phyloP scores from a whole-genome alignment of 306 rosid species.

The Fragaria nilgerrensis region DNA sequence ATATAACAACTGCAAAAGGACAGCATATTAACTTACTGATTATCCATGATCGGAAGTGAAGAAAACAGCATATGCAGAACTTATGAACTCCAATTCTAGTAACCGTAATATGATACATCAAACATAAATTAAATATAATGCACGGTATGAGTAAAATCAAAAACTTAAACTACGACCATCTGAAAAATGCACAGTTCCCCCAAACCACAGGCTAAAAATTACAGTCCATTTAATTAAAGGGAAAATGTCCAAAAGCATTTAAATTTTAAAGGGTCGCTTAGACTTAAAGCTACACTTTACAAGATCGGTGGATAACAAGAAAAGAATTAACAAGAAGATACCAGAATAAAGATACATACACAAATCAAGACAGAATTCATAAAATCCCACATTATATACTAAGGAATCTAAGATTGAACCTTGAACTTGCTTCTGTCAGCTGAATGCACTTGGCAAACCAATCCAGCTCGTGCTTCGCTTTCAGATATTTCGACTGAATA shows the following conservation, averaged over 20 bases:
- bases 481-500: slow-evolving; percentile 77
- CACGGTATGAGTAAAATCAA: neutral
- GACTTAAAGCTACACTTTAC: neutral
- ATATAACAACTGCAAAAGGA: slow-evolving; percentile 61
- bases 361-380: neutral
- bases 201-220: neutral
- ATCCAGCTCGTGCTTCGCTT: slow-evolving; percentile 80
- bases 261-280: neutral
- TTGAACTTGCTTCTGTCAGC: slow-evolving; percentile 96
- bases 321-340: neutral
- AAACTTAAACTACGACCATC: neutral
- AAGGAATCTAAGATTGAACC: slow-evolving; percentile 43
- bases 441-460: slow-evolving; percentile 93
- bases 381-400: neutral
- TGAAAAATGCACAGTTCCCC: neutral
- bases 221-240: neutral
- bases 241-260: no score
- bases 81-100: neutral
- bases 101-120: neutral
- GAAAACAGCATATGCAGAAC: neutral
- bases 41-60: neutral
- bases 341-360: neutral
- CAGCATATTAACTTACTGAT: neutral
- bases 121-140: neutral
- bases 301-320: neutral